phyloP scores from a whole-genome alignment of 2,329 filamentous ascomycete species.

The Colletotrichum limetticola region DNA sequence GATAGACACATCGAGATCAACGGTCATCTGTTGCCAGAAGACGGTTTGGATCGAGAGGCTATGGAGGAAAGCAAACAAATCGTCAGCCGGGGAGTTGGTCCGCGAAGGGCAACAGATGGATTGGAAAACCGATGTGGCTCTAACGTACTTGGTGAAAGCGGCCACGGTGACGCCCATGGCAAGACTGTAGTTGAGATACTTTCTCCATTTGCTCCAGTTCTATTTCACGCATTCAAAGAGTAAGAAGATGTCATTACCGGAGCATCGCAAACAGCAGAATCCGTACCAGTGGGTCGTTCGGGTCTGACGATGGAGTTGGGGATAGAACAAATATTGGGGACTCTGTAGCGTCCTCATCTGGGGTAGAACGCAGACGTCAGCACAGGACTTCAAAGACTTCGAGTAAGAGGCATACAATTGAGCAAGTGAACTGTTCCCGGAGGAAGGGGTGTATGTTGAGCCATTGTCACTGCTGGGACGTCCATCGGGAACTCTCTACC shows the following conservation, averaged over 20 bases:
- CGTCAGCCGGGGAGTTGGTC: not conserved
- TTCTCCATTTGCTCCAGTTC: constrained; percentile 46
- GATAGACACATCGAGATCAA: constrained; percentile 42
- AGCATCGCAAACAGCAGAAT: not conserved
- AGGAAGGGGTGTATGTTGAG: not conserved
- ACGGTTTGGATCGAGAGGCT: constrained; percentile 38
- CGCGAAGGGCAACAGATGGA: not conserved
- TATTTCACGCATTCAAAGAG: constrained; percentile 6
- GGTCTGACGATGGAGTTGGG: constrained; percentile 37
- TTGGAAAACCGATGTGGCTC: not conserved
- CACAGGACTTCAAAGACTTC: not conserved
- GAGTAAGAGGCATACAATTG: not conserved
- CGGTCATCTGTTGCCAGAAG: constrained; percentile 48
- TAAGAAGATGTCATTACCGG: too few relatives aligned
- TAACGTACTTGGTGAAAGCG: constrained; percentile 41
- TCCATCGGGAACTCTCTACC: not conserved
- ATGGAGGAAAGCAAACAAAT: not conserved
- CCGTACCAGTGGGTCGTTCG: constrained; percentile 46
- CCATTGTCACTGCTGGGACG: not conserved
- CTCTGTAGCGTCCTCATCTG: constrained; percentile 14
- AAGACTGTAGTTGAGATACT: constrained; percentile 43
- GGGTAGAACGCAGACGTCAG: not conserved
- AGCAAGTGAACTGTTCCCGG: constrained; percentile 29
- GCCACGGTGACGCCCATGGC: constrained; percentile 42
- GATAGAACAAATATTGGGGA: constrained; percentile 21